Conservation (phyloP, 306 rosid genomes). For the Vigna nakashimae region DNA sequence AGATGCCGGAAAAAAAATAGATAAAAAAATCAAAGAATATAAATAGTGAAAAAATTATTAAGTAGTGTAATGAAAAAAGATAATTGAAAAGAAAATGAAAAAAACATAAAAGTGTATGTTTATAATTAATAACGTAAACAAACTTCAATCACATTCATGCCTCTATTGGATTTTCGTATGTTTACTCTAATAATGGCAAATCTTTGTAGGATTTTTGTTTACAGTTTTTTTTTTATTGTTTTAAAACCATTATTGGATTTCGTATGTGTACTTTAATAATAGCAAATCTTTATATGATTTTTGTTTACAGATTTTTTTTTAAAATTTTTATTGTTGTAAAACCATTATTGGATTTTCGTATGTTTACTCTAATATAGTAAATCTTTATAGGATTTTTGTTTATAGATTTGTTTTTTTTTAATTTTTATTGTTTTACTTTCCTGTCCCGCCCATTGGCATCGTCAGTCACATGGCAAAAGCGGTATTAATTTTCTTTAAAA, state of each 20-base stretch:
- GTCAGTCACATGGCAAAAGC: conserved; percentile 16
- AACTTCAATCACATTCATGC: not conserved
- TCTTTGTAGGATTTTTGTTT: not conserved
- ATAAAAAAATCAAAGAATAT: too few relatives aligned
- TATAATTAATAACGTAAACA: too few relatives aligned
- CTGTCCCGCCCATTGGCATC: not conserved
- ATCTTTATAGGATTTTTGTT: not conserved
- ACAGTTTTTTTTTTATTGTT: not conserved
- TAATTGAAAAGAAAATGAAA: too few relatives aligned
- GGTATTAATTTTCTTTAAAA: not conserved
- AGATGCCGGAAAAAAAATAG: too few relatives aligned
- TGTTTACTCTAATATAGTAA: too few relatives aligned
- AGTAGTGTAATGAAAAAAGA: too few relatives aligned
- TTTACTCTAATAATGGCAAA: not conserved
- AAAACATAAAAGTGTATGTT: too few relatives aligned
- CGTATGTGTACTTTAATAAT: too few relatives aligned
- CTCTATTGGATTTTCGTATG: not conserved
- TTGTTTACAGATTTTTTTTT: not conserved
- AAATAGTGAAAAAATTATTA: too few relatives aligned
- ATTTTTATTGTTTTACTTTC: not conserved
- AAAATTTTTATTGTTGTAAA: not conserved
- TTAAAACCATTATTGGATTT: not conserved
- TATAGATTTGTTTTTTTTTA: not conserved
- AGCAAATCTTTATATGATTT: not conserved
- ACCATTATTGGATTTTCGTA: not conserved